These are phyloP conservation scores for Striga hermonthica DNA, from an alignment of 305 asterid genomes.

Conservation along the genomic window DNA sequence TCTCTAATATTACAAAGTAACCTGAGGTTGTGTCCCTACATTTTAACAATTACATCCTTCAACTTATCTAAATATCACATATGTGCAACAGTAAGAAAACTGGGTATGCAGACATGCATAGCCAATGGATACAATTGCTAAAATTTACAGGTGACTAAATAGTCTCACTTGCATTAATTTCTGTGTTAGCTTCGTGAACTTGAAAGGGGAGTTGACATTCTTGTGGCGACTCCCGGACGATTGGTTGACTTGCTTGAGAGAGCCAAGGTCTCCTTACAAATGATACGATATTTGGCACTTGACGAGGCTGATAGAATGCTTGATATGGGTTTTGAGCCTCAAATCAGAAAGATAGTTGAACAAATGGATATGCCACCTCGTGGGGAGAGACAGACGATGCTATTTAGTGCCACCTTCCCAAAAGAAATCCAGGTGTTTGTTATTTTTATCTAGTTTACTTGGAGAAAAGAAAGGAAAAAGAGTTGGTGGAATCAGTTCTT, in stretches of 20 bases:
- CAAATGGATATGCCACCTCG: conserved; percentile 84
- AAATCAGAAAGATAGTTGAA: conserved; percentile 76
- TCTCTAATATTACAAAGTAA: neutral
- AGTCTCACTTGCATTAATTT: conserved; percentile 4
- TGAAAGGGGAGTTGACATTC: conserved; percentile 80
- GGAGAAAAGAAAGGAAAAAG: too few species aligned
- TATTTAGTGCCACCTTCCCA: conserved; percentile 84
- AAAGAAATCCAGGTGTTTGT: conserved; percentile 68
- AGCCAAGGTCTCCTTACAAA: conserved; percentile 63
- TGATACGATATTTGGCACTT: conserved; percentile 73
- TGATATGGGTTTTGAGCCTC: conserved; percentile 92
- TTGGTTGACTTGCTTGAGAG: conserved; percentile 78
- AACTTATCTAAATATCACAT: neutral
- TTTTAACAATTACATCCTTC: neutral
- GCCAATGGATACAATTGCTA: neutral
- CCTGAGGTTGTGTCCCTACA: neutral
- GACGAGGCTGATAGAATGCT: conserved; percentile 90
- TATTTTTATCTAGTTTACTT: conserved; percentile 19
- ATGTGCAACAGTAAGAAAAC: too few species aligned
- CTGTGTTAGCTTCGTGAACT: conserved; percentile 66
- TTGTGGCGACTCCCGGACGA: conserved; percentile 84
- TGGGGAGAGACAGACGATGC: conserved; percentile 80
- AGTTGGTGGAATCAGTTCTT: too few species aligned
- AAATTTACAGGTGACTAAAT: conserved; percentile 13
- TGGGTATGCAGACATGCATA: neutral